Base-by-base conservation (phyloP, 2,329 filamentous ascomycete species). In the Botrytis paeoniae region DNA sequence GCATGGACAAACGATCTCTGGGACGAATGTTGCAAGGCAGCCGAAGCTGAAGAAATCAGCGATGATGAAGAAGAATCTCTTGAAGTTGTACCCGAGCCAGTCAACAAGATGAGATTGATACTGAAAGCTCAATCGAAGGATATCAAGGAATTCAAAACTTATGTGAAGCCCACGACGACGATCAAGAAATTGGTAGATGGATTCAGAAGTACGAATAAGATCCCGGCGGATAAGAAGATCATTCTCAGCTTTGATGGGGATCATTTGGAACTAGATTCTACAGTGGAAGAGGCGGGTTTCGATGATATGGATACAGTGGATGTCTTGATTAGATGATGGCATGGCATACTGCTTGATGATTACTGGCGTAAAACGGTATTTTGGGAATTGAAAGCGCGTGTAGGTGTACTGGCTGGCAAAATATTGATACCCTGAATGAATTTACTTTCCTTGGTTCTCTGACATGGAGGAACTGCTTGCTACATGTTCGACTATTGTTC, bases 241-340 rank as follows among this genome's bases (percentile, higher is more conserved):
- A 85, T 86, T 54, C 83, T 97, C 18, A 85, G 86, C 76, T 95
- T 94, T 81, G 94, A 97, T 77, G 94, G 94, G 22, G 93, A 95
- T 69, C 83, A 84, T 64, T 83, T 97, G 41, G 87, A 91, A 22
- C 86, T 88, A 29, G 84, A 89, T 1, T 83, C 84, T 43, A 87
- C 86, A 2, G 85, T 96, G 63, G 85, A 85, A 62, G 89, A 92
- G 51, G 87, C 90, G 3, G 93, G 94, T 29, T 88, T 97, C 59
- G 89, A 89, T 63, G 92, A 97, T 78, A 86, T 90, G 84, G 93
- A 95, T 80, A 86, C 87, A 41, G 84, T 97, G 48, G 93, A 97
- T 81, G 92, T 96, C 35, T 78, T 81, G 72, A 74, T 81, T 32
- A 70, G 73, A 63, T 80, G 70, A 76, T 73, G 32, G 10, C 29